Percentiles rank a stretch among this genome's conserved stretches.
Evolutionary conservation across 2,329 filamentous ascomycete genomes (phyloP).

Genomic region (Paecilomyces sp.): DNA sequence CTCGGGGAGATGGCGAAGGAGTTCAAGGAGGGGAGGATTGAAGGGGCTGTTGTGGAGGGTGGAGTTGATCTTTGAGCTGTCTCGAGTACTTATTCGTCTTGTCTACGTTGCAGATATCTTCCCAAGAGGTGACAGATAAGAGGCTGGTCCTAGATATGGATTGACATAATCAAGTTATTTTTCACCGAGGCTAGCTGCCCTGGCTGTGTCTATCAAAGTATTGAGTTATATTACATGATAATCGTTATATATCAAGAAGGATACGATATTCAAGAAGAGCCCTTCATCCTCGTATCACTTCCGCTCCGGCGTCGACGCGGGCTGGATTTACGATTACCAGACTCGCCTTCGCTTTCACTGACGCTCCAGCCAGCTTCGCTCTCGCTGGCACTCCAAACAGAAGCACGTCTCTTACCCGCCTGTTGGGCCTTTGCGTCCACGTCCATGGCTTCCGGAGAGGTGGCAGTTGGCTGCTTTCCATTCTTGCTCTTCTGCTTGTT

Average conservation of each 20-base stretch:
- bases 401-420: constrained; percentile 5
- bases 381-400: constrained; percentile 28
- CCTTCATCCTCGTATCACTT: background rate
- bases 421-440: background rate
- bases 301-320: constrained; percentile 2
- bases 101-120: no score
- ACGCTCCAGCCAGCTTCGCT: constrained; percentile 28
- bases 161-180: background rate
- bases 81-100: no score
- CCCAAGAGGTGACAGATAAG: background rate
- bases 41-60: background rate
- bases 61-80: background rate
- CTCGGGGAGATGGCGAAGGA: constrained; percentile 62
- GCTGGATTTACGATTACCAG: background rate
- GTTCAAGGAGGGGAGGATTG: constrained; percentile 45
- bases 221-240: background rate
- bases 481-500: constrained; percentile 11
- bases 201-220: background rate
- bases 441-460: background rate
- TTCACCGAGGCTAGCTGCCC: background rate
- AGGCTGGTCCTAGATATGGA: background rate
- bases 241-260: background rate
- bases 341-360: constrained; percentile 6
- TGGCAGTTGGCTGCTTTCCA: constrained; percentile 11
- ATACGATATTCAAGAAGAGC: background rate